A percentile compares a stretch with the other conserved stretches of the same genome.
Evolutionary conservation across 495 filamentous ascomycete species (phyloP).

Genomic region (Podospora appendiculata): DNA sequence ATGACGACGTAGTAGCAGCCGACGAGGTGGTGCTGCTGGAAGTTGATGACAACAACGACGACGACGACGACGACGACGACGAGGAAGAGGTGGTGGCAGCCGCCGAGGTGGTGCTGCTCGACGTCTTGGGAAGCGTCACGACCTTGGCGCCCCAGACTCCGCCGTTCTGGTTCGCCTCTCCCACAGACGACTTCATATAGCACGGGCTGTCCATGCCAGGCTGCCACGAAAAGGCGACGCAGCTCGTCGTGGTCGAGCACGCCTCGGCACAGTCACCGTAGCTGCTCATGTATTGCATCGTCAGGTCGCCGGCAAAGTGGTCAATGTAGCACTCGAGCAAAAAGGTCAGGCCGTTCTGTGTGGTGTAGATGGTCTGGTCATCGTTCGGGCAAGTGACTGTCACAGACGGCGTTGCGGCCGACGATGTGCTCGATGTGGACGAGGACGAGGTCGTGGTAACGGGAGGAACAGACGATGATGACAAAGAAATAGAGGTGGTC

Average conservation of each 20-base stretch:
- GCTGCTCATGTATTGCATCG: conserved; percentile 1
- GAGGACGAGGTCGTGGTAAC: background rate
- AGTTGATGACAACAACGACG: too few relatives aligned
- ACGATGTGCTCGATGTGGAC: background rate
- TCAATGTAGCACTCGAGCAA: conserved; percentile 10
- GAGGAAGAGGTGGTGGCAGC: background rate
- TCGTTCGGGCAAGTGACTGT: conserved; percentile 5
- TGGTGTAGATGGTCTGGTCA: background rate
- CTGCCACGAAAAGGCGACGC: conserved; percentile 6
- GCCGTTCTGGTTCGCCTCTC: background rate
- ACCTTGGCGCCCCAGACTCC: conserved; percentile 10
- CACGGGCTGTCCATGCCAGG: conserved; percentile 5
- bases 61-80: background rate
- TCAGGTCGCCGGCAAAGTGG: conserved; percentile 2
- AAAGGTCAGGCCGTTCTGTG: conserved; percentile 5
- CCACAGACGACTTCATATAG: conserved; percentile 10
- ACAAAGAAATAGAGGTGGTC: too few relatives aligned
- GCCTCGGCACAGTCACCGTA: conserved; percentile 4
- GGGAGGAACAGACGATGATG: background rate
- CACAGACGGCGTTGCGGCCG: background rate
- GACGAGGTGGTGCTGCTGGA: background rate
- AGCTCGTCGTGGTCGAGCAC: conserved; percentile 3
- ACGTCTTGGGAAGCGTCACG: background rate
- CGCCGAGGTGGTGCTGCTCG: background rate
- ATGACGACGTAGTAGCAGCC: background rate